Base-by-base conservation (phyloP, 2,329 filamentous ascomycete genomes). In the Aspergillus hortae region DNA sequence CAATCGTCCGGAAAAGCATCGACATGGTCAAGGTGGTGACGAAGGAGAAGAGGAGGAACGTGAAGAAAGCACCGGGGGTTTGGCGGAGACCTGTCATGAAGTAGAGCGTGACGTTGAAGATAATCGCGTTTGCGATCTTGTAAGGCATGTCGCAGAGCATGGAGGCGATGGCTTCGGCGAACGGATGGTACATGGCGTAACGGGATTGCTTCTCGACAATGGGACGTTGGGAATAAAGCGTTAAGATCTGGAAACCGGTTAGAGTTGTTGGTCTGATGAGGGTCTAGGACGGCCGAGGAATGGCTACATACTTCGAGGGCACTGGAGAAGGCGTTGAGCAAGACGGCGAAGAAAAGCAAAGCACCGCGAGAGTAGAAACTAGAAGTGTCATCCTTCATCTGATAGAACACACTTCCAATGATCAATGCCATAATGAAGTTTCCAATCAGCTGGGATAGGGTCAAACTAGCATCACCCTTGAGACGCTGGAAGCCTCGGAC, bases 71-170 rank as follows among this genome's bases (percentile, higher is more conserved):
- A 2, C 85, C 86, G 0, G 88, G 76, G 57, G 87, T 84, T 52
- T 89, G 80, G 48, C 87, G 81, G 25, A 95, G 75, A 57, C 91
- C 88, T 1, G 88, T 86, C 83, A 95, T 86, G 70, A 95, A 95
- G 74, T 95, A 95, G 4, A 95, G 71, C 1, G 82, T 78, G 25
- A 90, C 47, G 67, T 95, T 92, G 77, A 92, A 94, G 3, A 81
- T 70, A 55, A 92, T 80, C 2, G 82, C 73, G 61, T 90, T 91
- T 14, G 70, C 40, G 11, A 94, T 71, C 69, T 92, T 95, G 71
- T 89, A 89, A 0, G 90, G 90, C 86, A 47, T 82, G 32, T 59
- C 56, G 21, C 27, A 56, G 4, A 60, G 21, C 35, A 57, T 53
- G 2, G 44, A 49, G n/a, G 23, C n/a, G 19, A 48, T 47, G 1